Evolutionary conservation across 495 filamentous ascomycete species (phyloP).

Genomic region (Staphylotrichum longicolle): DNA sequence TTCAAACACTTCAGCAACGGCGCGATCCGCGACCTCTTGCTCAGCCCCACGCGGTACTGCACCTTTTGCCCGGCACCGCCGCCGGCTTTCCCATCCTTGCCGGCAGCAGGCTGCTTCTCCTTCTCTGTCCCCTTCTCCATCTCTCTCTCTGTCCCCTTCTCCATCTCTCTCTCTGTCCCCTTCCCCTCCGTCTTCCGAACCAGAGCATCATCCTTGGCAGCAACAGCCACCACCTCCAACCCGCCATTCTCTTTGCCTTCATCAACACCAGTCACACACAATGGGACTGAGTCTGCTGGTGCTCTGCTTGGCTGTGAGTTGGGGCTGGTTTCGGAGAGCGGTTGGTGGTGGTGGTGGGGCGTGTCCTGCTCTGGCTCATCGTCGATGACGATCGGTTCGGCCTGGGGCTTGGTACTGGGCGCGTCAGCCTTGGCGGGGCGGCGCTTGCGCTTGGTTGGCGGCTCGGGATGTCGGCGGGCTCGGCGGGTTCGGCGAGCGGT

Average conservation of each 20-base stretch:
- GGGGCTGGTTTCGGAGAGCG: slow-evolving; percentile 3
- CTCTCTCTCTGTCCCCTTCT: background rate
- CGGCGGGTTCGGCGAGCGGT: no score
- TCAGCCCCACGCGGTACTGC: slow-evolving; percentile 31
- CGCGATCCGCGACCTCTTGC: slow-evolving; percentile 31
- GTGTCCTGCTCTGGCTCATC: no score
- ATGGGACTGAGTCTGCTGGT: background rate
- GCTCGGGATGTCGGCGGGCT: background rate
- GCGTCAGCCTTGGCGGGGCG: slow-evolving; percentile 21
- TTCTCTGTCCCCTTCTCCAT: slow-evolving; percentile 5
- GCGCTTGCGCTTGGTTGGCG: slow-evolving; percentile 20
- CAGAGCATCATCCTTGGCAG: no score
- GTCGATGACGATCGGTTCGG: background rate
- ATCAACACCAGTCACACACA: no score
- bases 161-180: background rate
- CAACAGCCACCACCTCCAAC: background rate
- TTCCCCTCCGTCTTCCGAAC: background rate
- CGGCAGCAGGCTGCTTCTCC: slow-evolving; percentile 1
- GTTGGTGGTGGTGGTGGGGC: background rate
- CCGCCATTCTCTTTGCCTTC: slow-evolving; percentile 9
- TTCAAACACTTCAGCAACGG: slow-evolving; percentile 30
- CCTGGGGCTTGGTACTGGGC: background rate
- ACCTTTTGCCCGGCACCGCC: slow-evolving; percentile 9
- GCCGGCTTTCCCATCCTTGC: slow-evolving; percentile 1
- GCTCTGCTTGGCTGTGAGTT: slow-evolving; percentile 10